A percentile compares a stretch with the other conserved stretches of the same genome.
Evolutionary conservation across 495 filamentous ascomycete genomes (phyloP).

Genomic region (Bombardia bombarda): DNA sequence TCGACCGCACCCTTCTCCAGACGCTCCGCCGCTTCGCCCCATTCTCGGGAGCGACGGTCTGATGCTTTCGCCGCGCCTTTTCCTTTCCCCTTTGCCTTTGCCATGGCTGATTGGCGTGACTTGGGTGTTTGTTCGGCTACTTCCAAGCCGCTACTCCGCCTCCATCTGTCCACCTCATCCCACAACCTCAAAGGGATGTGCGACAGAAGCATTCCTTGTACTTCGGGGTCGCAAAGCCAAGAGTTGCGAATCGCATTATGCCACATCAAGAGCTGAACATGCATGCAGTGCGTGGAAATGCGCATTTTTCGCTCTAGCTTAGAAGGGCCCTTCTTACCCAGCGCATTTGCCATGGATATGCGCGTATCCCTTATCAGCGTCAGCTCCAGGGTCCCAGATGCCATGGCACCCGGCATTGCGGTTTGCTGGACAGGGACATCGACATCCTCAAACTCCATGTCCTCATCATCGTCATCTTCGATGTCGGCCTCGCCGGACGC

Average conservation of each 20-base stretch:
- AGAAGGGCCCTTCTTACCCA: conserved; percentile 76
- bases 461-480: conserved; percentile 57
- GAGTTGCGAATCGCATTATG: conserved; percentile 82
- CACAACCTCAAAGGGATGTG: conserved; percentile 57
- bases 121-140: conserved; percentile 19
- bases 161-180: conserved; percentile 72
- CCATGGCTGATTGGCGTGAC: neutral
- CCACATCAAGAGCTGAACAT: conserved; percentile 81
- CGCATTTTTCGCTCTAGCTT: conserved; percentile 77
- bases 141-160: conserved; percentile 54
- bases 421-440: conserved; percentile 23
- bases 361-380: conserved; percentile 56
- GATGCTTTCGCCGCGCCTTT: conserved; percentile 24
- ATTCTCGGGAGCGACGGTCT: conserved; percentile 48
- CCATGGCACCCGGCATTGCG: conserved; percentile 11
- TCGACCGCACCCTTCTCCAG: conserved; percentile 60
- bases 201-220: conserved; percentile 68
- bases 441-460: conserved; percentile 86
- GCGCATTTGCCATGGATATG: conserved; percentile 45
- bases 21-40: conserved; percentile 61
- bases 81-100: conserved; percentile 15
- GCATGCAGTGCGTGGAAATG: conserved; percentile 71
- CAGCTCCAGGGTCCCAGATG: conserved; percentile 60
- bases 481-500: conserved; percentile 24
- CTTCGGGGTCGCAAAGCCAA: conserved; percentile 73